Conservation (phyloP, 495 filamentous ascomycete species). For the Podospora conica region DNA sequence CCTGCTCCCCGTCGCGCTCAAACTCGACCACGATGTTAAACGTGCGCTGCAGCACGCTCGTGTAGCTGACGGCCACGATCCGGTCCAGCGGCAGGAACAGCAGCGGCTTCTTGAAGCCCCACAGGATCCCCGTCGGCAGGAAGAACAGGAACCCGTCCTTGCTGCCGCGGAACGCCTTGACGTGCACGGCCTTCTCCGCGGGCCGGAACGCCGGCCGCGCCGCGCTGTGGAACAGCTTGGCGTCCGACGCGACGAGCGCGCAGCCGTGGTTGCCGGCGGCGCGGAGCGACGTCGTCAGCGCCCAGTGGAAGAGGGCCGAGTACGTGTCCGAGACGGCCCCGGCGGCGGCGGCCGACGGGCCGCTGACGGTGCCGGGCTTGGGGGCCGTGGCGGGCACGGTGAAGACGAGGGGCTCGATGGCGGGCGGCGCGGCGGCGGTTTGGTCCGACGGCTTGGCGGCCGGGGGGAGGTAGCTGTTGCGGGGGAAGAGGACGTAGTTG, state of each 20-base stretch:
- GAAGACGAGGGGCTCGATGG: conserved; percentile 72
- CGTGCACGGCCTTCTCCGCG: conserved; percentile 82
- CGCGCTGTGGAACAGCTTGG: conserved; percentile 69
- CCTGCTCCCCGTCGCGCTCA: conserved; percentile 34
- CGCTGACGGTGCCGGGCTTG: conserved; percentile 53
- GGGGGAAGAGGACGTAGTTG: conserved; percentile 85
- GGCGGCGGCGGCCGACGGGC: conserved; percentile 37
- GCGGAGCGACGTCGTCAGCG: conserved; percentile 55
- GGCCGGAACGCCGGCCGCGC: conserved; percentile 79
- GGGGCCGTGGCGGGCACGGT: conserved; percentile 69
- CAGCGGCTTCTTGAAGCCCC: conserved; percentile 93
- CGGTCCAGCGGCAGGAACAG: conserved; percentile 74
- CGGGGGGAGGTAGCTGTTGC: conserved; percentile 46
- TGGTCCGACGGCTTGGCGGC: conserved; percentile 21
- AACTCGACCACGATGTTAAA: conserved; percentile 85
- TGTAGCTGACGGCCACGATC: conserved; percentile 80
- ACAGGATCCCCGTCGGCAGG: conserved; percentile 78
- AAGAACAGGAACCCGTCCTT: conserved; percentile 97
- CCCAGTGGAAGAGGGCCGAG: conserved; percentile 55
- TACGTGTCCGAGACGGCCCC: conserved; percentile 54
- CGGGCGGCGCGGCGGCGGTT: conserved; percentile 24
- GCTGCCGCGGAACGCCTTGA: conserved; percentile 84
- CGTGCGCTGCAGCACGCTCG: conserved; percentile 80
- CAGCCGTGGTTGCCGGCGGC: conserved; percentile 47
- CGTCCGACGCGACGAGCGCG: conserved; percentile 59